Percentiles rank a stretch among this genome's conserved stretches.
phyloP scores from a whole-genome alignment of 768 basidiomycete genomes.

The Termitomyces sp. region DNA sequence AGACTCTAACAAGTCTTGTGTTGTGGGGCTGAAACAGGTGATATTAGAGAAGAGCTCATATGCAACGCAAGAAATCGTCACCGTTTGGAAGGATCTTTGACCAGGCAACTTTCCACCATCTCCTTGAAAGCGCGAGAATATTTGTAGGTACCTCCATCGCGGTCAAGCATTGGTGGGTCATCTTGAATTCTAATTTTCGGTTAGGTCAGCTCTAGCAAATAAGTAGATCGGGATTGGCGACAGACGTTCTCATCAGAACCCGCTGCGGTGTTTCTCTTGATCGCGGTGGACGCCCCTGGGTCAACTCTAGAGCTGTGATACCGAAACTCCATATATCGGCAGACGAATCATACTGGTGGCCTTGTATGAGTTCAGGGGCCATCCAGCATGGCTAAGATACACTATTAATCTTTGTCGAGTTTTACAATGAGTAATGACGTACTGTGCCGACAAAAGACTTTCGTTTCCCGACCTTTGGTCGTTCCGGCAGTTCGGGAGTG shows the following conservation, averaged over 20 bases:
- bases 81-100: slow-evolving; percentile 81
- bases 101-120: slow-evolving; percentile 74
- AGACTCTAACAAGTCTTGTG: slow-evolving; percentile 69
- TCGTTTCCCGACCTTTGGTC: slow-evolving; percentile 64
- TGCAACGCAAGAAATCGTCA: slow-evolving; percentile 17
- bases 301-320: slow-evolving; percentile 88
- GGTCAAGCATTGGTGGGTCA: slow-evolving; percentile 71
- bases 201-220: background rate
- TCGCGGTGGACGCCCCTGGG: slow-evolving; percentile 83
- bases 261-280: slow-evolving; percentile 69
- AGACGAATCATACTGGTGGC: slow-evolving; percentile 75
- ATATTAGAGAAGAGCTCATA: background rate
- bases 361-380: slow-evolving; percentile 91
- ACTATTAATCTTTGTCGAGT: background rate
- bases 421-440: slow-evolving; percentile 17
- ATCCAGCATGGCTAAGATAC: slow-evolving; percentile 81
- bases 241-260: slow-evolving; percentile 71
- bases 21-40: slow-evolving; percentile 53
- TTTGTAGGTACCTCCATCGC: slow-evolving; percentile 63
- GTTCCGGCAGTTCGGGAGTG: slow-evolving; percentile 19
- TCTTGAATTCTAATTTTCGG: slow-evolving; percentile 55
- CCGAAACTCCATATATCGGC: slow-evolving; percentile 98
- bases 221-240: background rate
- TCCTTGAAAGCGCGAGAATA: slow-evolving; percentile 84
- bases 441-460: slow-evolving; percentile 93